These are phyloP conservation scores for Thalassiosira mediterranea DNA, from an alignment of 352 stramenopile species.

Conservation along the genomic window DNA sequence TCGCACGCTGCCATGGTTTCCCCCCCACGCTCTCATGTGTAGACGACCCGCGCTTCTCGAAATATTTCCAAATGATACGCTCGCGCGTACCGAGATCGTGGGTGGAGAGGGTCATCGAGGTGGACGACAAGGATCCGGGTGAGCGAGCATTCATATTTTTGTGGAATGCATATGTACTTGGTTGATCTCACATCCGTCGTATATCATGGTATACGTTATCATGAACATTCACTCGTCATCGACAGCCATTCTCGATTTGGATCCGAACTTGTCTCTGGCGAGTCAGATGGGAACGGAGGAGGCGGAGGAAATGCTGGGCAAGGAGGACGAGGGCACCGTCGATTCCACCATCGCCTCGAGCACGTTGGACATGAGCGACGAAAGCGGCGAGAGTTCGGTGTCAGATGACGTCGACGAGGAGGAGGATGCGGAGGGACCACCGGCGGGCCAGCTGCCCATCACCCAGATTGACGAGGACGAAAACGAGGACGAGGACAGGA, in stretches of 20 bases:
- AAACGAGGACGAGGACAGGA: constrained; percentile 45
- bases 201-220: too few species aligned
- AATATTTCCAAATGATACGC: constrained; percentile 63
- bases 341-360: constrained; percentile 21
- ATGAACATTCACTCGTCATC: too few species aligned
- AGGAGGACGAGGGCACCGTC: constrained; percentile 1
- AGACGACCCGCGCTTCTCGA: constrained; percentile 47
- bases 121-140: constrained; percentile 56
- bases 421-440: not conserved
- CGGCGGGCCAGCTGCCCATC: constrained; percentile 18
- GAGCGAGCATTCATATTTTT: too few species aligned
- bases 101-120: constrained; percentile 57
- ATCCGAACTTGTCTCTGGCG: constrained; percentile 62
- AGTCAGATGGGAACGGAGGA: constrained; percentile 43
- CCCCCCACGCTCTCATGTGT: not conserved
- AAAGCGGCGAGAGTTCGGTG: constrained; percentile 6
- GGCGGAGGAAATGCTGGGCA: not conserved
- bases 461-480: constrained; percentile 36
- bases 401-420: not conserved
- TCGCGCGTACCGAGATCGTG: constrained; percentile 47
- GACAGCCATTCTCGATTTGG: constrained; percentile 69
- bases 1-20: not conserved
- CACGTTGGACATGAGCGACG: constrained; percentile 9
- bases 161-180: too few species aligned
- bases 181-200: too few species aligned